Evolutionary conservation across 192 early-diverging fungal genomes (phyloP), one percentile per base, ranked within the genome.

Genomic region (Cladochytrium replicatum): DNA sequence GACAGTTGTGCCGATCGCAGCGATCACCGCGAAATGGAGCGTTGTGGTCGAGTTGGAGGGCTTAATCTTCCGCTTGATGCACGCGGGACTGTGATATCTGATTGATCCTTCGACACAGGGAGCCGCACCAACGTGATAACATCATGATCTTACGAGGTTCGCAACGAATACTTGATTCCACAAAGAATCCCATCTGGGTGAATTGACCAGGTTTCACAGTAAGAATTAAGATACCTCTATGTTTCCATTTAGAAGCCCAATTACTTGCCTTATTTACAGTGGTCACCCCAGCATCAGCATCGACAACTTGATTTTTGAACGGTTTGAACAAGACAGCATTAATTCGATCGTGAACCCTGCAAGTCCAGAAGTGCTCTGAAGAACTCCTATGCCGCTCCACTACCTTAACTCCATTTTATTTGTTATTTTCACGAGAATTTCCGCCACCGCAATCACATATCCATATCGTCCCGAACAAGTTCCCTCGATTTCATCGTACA

Each of bases 91-190:
- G n/a, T n/a, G n/a, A n/a, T n/a, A n/a, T n/a, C n/a, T n/a, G n/a
- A n/a, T n/a, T n/a, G n/a, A n/a, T n/a, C n/a, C n/a, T n/a, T n/a
- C n/a, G n/a, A n/a, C n/a, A n/a, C n/a, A n/a, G n/a, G n/a, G n/a
- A n/a, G n/a, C n/a, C n/a, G n/a, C n/a, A n/a, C n/a, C n/a, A n/a
- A n/a, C n/a, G n/a, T n/a, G n/a, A n/a, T n/a, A n/a, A n/a, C n/a
- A n/a, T n/a, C n/a, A n/a, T 26, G 2, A 0, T 2, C 61, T 55
- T 67, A 88, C 84, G 48, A 85, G 78, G 28, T 65, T 73, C 17
- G 92, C 84, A 2, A 96, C 86, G 72, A 96, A 96, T 6, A 91
- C 85, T 59, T 87, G 77, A 1, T 44, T 94, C 90, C 2, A 84
- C 87, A 66, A 91, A 92, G 58, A 99, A 91, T 17, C 95, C 95